Conservation (phyloP, 2,329 filamentous ascomycete genomes). For the Colletotrichum sp. region DNA sequence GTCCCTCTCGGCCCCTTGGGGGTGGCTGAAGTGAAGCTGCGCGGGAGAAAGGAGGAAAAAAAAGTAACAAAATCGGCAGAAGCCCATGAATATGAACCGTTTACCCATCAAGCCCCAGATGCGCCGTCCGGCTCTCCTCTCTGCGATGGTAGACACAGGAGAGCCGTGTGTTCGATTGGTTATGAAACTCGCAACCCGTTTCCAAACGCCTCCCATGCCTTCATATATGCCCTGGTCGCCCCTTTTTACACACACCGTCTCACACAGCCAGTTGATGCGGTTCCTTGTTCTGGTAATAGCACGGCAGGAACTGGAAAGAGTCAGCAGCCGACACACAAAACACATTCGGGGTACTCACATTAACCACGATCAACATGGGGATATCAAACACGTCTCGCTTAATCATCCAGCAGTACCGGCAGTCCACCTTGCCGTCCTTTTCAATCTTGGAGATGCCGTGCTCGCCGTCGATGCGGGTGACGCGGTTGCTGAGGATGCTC, state of each 20-base stretch:
- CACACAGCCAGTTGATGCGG: conserved; percentile 61
- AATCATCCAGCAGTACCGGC: conserved; percentile 96
- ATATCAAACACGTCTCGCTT: conserved; percentile 98
- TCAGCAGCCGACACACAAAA: not conserved
- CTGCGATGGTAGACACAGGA: not conserved
- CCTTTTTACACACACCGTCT: conserved; percentile 5
- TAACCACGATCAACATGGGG: conserved; percentile 97
- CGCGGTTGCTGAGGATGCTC: conserved; percentile 63
- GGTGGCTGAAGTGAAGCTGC: not conserved
- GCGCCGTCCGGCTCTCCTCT: conserved; percentile 4
- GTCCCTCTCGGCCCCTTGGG: not conserved
- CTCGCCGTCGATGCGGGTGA: conserved; percentile 71
- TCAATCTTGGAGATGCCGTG: conserved; percentile 83
- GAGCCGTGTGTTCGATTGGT: not conserved
- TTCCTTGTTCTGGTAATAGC: conserved; percentile 64
- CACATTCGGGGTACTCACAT: conserved; percentile 69
- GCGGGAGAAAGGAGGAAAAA: not conserved
- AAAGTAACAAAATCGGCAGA: not conserved
- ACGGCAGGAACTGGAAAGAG: conserved; percentile 58
- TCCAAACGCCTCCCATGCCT: conserved; percentile 36
- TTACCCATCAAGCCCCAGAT: not conserved
- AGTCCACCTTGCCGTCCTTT: conserved; percentile 90
- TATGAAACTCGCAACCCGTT: not conserved
- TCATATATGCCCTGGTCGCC: conserved; percentile 15
- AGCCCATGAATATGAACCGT: not conserved